These are phyloP conservation scores for Thermoascus crustaceus DNA, from an alignment of 2,329 filamentous ascomycete species.

Conservation along the genomic window DNA sequence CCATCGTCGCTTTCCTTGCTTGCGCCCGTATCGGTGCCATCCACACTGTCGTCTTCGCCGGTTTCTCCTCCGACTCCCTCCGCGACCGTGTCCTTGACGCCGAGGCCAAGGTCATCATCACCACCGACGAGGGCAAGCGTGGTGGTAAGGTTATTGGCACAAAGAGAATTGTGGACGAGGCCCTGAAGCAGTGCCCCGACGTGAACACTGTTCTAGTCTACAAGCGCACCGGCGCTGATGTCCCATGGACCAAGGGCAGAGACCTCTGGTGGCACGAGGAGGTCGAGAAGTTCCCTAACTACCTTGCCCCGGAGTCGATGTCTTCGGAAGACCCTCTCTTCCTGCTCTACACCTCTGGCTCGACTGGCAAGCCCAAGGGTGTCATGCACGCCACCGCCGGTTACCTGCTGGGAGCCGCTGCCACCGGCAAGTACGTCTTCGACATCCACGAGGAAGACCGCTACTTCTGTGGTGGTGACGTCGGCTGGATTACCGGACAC, in stretches of 20 bases:
- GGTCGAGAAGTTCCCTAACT: conserved; percentile 90
- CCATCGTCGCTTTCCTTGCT: conserved; percentile 81
- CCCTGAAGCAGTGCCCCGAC: conserved; percentile 88
- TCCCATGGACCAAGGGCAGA: conserved; percentile 80
- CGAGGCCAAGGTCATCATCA: conserved; percentile 87
- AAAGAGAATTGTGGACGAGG: conserved; percentile 98
- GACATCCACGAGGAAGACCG: conserved; percentile 90
- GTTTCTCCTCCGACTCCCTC: conserved; percentile 93
- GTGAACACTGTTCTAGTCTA: conserved; percentile 81
- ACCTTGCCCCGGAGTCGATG: conserved; percentile 82
- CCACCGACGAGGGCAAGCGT: conserved; percentile 93
- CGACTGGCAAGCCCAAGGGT: conserved; percentile 97
- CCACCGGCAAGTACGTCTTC: conserved; percentile 97
- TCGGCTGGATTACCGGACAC: conserved; percentile 98
- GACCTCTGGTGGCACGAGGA: conserved; percentile 99
- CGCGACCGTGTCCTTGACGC: conserved; percentile 91
- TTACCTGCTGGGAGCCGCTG: conserved; percentile 86
- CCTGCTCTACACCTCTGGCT: conserved; percentile 95
- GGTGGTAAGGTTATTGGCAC: conserved; percentile 95
- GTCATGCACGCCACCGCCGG: conserved; percentile 96
- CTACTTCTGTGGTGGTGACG: conserved; percentile 97
- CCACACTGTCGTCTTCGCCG: conserved; percentile 95
- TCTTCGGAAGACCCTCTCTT: conserved; percentile 94
- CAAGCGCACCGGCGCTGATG: conserved; percentile 88
- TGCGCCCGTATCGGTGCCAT: conserved; percentile 88